These are phyloP conservation scores for Arachis hypogaea DNA, from an alignment of 306 rosid species.

Conservation along the genomic window DNA sequence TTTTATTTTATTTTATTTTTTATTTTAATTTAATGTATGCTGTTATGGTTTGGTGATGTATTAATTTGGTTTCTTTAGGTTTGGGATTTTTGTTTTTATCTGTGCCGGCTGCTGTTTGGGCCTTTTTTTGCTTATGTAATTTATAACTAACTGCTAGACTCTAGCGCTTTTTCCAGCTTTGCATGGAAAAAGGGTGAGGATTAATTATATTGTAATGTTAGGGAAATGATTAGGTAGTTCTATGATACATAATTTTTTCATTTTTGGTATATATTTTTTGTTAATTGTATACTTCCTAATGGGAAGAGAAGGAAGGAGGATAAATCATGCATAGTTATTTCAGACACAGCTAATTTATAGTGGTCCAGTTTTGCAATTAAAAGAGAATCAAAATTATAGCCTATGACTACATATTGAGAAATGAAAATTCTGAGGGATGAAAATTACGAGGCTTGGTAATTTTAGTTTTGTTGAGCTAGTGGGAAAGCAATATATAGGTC, in stretches of 20 bases:
- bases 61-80: background rate
- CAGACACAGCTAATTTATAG: background rate
- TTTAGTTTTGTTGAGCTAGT: conserved; percentile 14
- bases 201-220: too few species aligned
- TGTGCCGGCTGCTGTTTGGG: background rate
- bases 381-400: background rate
- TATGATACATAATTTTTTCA: background rate
- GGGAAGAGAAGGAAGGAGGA: background rate
- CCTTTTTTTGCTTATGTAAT: background rate
- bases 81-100: background rate
- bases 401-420: background rate
- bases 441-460: background rate
- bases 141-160: too few species aligned
- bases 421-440: background rate
- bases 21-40: background rate
- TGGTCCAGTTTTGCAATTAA: background rate
- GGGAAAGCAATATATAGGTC: background rate
- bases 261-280: background rate
- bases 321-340: background rate
- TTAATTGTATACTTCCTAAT: background rate
- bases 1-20: background rate
- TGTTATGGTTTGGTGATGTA: background rate
- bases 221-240: too few species aligned
- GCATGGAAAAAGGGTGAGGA: too few species aligned
- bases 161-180: too few species aligned